Base-by-base conservation (phyloP, 2,329 filamentous ascomycete species). In the Stachybotrys chartarum region DNA sequence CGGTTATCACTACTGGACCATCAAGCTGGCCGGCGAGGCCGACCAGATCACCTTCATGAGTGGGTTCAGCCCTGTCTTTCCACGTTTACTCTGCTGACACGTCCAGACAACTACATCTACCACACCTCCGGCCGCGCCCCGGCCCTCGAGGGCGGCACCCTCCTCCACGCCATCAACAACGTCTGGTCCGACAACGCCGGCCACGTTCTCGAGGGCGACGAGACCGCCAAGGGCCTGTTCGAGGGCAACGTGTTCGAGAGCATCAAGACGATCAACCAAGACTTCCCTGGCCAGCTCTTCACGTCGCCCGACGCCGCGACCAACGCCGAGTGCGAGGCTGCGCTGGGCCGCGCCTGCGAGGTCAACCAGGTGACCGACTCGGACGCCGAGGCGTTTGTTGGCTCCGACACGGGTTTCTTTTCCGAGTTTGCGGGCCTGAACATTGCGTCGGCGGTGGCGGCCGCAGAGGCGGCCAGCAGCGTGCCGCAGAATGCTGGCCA, bases 141-240 rank as follows among this genome's bases (percentile, higher is more conserved):
- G 5, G 64, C 64, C 6, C 60, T 67, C 1, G 64, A 60, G n/a
- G 63, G 63, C 17, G 61, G 56, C 16, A 66, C 65, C 1, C 61
- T 68, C 49, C 61, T 68, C 54, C 66, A 68, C 55, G 65, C 66
- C 5, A 63, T 68, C 39, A 68, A 68, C 60, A 68, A 64, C 46
- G 62, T 67, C 3, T 68, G 64, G 62, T 30, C 53, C 8, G 61
- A 62, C 17, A 64, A 58, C 50, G 61, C 61, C 10, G 66, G 66
- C 6, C 66, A 68, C 50, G 57, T 60, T 5, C 58, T 68, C 24
- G 65, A 68, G 57, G 65, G 65, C 5, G 62, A 64, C 5, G 62
- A 57, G 12, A 58, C 57, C 1, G 65, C 59, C 16, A 60, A 59
- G 53, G 66, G 63, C 18, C 58, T 68, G 5, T 66, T 62, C 44